Percentiles rank a stretch among this genome's conserved stretches.
Conservation (phyloP, 257 asterid genomes). For the Schizonepeta tenuifolia region DNA sequence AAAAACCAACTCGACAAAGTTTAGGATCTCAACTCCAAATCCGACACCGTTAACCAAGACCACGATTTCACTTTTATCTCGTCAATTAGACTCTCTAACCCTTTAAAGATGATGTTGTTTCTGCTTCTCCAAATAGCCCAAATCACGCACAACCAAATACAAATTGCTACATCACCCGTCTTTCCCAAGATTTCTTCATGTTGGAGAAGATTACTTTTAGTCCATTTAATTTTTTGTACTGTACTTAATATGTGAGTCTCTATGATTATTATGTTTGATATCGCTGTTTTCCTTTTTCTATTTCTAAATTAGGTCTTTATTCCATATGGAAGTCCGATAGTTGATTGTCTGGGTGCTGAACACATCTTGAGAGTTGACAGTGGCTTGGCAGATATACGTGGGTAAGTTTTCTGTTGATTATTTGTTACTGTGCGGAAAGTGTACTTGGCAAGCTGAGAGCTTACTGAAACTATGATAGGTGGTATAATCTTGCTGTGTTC, state of each 20-base stretch:
- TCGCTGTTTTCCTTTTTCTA: background rate
- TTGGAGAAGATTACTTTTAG: no score
- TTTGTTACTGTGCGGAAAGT: conserved; percentile 5
- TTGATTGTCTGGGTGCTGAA: conserved; percentile 62
- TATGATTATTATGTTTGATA: conserved; percentile 11
- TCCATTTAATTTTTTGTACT: conserved; percentile 5
- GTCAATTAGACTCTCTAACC: no score
- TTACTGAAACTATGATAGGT: conserved; percentile 7
- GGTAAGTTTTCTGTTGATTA: conserved; percentile 46
- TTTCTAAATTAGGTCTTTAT: conserved; percentile 59
- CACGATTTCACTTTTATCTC: no score
- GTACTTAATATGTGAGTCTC: background rate
- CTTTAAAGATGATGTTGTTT: no score
- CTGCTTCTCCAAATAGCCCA: no score
- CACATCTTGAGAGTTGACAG: conserved; percentile 69
- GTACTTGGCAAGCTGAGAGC: conserved; percentile 7
- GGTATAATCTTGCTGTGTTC: background rate
- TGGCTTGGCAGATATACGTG: conserved; percentile 58
- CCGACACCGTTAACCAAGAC: no score
- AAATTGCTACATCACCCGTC: no score
- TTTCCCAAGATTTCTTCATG: no score
- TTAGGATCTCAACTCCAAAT: no score
- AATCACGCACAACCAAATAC: no score
- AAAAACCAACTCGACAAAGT: no score
- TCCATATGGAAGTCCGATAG: conserved; percentile 72